Evolutionary conservation across 1,284 basidiomycete species (phyloP).

Genomic region (Sanghuangporus weigelae): DNA sequence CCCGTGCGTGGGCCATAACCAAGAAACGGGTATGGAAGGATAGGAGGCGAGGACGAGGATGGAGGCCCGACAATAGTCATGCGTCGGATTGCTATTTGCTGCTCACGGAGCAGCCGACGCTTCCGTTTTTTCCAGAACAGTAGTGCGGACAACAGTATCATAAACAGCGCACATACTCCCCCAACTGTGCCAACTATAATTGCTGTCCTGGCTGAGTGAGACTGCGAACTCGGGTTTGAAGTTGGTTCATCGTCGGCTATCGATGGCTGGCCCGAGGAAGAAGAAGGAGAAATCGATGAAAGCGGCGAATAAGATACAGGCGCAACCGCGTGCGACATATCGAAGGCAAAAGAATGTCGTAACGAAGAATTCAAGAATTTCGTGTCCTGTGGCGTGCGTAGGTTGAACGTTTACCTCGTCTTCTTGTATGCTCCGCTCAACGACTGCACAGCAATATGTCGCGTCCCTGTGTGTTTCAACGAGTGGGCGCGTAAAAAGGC

Average conservation of each 20-base stretch:
- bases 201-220: background rate
- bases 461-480: background rate
- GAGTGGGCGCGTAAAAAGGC: background rate
- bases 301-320: background rate
- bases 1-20: background rate
- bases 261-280: background rate
- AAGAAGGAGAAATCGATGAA: background rate
- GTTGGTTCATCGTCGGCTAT: background rate
- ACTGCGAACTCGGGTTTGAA: background rate
- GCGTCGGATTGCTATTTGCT: conserved; percentile 7
- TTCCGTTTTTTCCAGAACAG: conserved; percentile 4
- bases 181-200: background rate
- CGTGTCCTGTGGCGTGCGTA: background rate
- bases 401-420: background rate
- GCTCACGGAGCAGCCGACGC: conserved; percentile 1
- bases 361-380: no score
- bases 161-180: background rate
- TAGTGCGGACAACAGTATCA: background rate
- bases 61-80: conserved; percentile 9
- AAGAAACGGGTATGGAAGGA: background rate
- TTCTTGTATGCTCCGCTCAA: background rate
- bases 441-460: background rate
- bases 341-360: background rate
- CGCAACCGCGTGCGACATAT: background rate
- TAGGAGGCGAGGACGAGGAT: background rate